Conservation (phyloP, 768 basidiomycete species). For the Agaricus bisporus region DNA sequence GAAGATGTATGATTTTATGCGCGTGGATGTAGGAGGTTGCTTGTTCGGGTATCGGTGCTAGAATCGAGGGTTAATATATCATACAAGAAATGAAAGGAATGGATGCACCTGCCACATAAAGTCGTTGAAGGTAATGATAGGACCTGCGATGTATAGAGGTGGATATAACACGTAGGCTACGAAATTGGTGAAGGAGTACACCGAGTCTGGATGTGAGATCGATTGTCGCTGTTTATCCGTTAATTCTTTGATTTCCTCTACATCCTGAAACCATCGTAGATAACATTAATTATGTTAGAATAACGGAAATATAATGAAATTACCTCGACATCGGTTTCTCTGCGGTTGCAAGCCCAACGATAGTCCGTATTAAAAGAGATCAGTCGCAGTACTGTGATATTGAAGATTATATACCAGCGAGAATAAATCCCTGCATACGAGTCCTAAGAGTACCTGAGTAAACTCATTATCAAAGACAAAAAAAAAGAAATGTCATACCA, state of each 20-base stretch:
- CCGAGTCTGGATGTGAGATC: constrained; percentile 44
- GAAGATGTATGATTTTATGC: constrained; percentile 48
- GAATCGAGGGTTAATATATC: background rate
- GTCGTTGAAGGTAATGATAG: constrained; percentile 94
- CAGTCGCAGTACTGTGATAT: constrained; percentile 92
- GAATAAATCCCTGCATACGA: constrained; percentile 70
- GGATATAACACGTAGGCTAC: constrained; percentile 86
- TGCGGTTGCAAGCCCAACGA: constrained; percentile 65
- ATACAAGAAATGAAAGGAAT: background rate
- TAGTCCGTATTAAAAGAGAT: constrained; percentile 93
- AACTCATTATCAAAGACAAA: background rate
- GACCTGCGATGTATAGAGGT: constrained; percentile 93
- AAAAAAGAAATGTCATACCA: constrained; percentile 38
- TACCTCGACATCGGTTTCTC: constrained; percentile 14
- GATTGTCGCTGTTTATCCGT: constrained; percentile 57
- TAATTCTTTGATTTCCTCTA: constrained; percentile 16
- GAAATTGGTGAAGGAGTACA: constrained; percentile 70
- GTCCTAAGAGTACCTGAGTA: constrained; percentile 39
- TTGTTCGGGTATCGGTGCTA: constrained; percentile 57
- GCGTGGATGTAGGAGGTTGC: constrained; percentile 26
- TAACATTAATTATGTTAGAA: background rate
- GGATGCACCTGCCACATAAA: constrained; percentile 83
- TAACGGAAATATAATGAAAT: background rate
- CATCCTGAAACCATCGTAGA: constrained; percentile 10
- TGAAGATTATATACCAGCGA: constrained; percentile 91